Conservation (phyloP, 768 basidiomycete species). For the Tulasnella sp. region DNA sequence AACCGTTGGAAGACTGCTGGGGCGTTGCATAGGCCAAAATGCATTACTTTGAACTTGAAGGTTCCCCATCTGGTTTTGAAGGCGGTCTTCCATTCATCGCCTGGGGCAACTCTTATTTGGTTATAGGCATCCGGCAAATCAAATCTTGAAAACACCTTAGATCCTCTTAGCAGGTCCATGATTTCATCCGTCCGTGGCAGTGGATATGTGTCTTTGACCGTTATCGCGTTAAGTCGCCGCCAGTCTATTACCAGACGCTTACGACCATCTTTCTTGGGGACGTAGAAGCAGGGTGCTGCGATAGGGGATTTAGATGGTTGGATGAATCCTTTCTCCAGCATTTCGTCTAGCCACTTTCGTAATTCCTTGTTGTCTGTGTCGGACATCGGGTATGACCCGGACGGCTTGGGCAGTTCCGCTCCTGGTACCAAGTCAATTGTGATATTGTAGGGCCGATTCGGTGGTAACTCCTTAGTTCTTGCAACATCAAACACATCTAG, state of each 20-base stretch:
- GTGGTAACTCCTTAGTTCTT: slow-evolving; percentile 39
- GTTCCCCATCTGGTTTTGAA: slow-evolving; percentile 13
- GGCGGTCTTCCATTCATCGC: slow-evolving; percentile 26
- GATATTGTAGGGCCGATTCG: slow-evolving; percentile 41
- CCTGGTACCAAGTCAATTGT: slow-evolving; percentile 40
- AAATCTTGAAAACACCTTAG: neutral
- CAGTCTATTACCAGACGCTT: neutral
- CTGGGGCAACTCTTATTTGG: neutral
- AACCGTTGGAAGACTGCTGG: neutral
- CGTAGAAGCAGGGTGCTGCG: slow-evolving; percentile 25
- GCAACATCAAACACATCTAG: slow-evolving; percentile 36
- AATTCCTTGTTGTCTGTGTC: slow-evolving; percentile 40
- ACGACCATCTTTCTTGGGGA: slow-evolving; percentile 27
- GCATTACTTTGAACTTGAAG: neutral
- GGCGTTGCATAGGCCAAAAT: neutral
- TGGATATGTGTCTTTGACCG: neutral
- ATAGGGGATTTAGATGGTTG: slow-evolving; percentile 31
- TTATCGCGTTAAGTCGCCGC: neutral
- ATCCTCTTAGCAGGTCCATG: neutral
- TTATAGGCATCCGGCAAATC: slow-evolving; percentile 24
- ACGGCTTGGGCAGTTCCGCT: slow-evolving; percentile 33
- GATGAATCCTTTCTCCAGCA: slow-evolving; percentile 41
- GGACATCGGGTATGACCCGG: slow-evolving; percentile 41
- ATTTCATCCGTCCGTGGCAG: slow-evolving; percentile 31
- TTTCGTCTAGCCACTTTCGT: slow-evolving; percentile 40